Conservation (phyloP, 257 asterid genomes). For the Prunella vulgaris region DNA sequence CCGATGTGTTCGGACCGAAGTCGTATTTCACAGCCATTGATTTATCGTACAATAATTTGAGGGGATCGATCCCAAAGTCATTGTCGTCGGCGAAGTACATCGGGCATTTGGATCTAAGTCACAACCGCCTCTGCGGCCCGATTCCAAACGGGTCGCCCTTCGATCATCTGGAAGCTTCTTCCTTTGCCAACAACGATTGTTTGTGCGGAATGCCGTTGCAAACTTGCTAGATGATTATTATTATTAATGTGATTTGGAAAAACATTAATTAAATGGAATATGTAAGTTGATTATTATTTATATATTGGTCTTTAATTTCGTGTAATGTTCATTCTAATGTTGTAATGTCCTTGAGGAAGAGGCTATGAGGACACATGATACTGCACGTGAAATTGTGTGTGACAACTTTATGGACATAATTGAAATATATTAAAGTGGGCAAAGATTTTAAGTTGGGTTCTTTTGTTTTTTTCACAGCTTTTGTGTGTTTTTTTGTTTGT, state of each 20-base stretch:
- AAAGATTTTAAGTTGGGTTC: constrained; percentile 25
- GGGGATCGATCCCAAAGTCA: constrained; percentile 68
- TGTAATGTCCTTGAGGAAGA: constrained; percentile 12
- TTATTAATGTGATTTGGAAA: not conserved
- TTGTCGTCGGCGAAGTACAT: constrained; percentile 56
- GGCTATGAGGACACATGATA: not conserved
- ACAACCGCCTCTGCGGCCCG: constrained; percentile 82
- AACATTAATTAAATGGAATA: not conserved
- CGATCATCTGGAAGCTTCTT: constrained; percentile 78
- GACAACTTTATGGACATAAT: constrained; percentile 7
- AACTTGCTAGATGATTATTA: constrained; percentile 32
- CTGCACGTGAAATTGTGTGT: constrained; percentile 31
- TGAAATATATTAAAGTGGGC: constrained; percentile 5
- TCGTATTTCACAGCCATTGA: constrained; percentile 70
- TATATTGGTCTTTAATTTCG: not conserved
- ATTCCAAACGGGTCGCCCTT: constrained; percentile 86
- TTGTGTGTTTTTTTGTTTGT: not conserved
- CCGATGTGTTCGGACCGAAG: constrained; percentile 66
- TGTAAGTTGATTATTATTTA: constrained; percentile 7
- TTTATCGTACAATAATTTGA: constrained; percentile 59
- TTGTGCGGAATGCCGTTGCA: constrained; percentile 79
- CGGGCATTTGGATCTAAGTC: constrained; percentile 88
- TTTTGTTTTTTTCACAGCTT: not conserved
- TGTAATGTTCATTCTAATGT: constrained; percentile 19
- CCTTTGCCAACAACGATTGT: constrained; percentile 80